A percentile compares a stretch with the other conserved stretches of the same genome.
phyloP scores from a whole-genome alignment of 768 basidiomycete genomes.

The Tylopilus cervinicoccineus region DNA sequence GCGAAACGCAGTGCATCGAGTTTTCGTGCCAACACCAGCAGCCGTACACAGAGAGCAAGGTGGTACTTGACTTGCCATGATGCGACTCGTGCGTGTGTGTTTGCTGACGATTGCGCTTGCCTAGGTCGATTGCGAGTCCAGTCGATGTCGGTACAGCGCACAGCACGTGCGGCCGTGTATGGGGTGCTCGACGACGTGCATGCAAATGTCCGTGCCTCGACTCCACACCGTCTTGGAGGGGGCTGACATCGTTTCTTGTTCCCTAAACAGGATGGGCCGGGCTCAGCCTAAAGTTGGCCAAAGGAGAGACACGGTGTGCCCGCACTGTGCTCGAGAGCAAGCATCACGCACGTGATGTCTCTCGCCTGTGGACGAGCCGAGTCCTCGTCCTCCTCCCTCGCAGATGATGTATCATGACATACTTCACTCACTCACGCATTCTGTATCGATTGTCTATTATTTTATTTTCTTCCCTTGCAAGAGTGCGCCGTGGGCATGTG shows the following conservation, averaged over 20 bases:
- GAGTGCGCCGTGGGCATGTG: neutral
- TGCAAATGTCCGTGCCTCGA: constrained; percentile 34
- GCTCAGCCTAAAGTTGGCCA: constrained; percentile 20
- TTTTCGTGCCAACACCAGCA: constrained; percentile 38
- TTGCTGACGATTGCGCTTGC: neutral
- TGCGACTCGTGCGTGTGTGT: no score
- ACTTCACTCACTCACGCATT: constrained; percentile 1
- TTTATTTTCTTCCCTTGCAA: neutral
- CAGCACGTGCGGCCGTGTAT: constrained; percentile 33
- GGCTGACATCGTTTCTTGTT: constrained; percentile 12
- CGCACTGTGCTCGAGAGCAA: constrained; percentile 18
- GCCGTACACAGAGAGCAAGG: constrained; percentile 30
- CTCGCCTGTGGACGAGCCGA: neutral
- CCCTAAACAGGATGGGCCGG: constrained; percentile 17
- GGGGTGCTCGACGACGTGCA: constrained; percentile 37
- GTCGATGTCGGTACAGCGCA: constrained; percentile 42
- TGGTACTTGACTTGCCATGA: neutral
- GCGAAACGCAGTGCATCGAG: constrained; percentile 35
- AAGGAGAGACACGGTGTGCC: constrained; percentile 16
- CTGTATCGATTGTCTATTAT: constrained; percentile 21
- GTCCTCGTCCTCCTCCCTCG: neutral
- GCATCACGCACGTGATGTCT: constrained; percentile 4
- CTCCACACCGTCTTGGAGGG: neutral
- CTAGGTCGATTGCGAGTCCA: constrained; percentile 42
- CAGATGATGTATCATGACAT: neutral